Evolutionary conservation across 1,284 basidiomycete genomes (phyloP).

Genomic region (Pseudozyma sp.): DNA sequence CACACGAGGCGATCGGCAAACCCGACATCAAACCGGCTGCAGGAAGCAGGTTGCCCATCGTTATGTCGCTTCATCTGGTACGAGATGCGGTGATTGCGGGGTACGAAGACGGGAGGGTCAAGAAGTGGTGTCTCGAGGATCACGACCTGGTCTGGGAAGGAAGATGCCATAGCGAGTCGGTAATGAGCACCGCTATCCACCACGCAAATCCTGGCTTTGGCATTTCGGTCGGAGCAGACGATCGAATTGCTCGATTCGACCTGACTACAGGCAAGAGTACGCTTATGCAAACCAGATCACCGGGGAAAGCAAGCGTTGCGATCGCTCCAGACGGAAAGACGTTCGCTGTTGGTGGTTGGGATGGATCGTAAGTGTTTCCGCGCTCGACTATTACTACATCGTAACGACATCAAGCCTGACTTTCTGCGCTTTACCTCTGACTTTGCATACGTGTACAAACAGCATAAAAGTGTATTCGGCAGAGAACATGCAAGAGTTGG

Average conservation of each 20-base stretch:
- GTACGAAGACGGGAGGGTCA: constrained; percentile 83
- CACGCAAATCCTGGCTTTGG: not conserved
- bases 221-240: constrained; percentile 45
- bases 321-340: constrained; percentile 23
- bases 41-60: constrained; percentile 72
- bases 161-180: constrained; percentile 30
- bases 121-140: constrained; percentile 9
- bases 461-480: constrained; percentile 30
- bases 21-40: constrained; percentile 21
- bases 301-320: constrained; percentile 28
- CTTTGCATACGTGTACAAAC: not conserved
- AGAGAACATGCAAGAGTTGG: constrained; percentile 4
- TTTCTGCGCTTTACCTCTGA: not conserved
- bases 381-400: not conserved
- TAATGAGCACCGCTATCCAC: constrained; percentile 27
- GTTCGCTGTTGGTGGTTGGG: constrained; percentile 37
- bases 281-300: constrained; percentile 8
- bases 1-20: constrained; percentile 79
- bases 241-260: constrained; percentile 32
- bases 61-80: constrained; percentile 84
- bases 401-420: too few relatives aligned
- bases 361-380: constrained; percentile 36
- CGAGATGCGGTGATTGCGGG: constrained; percentile 73
- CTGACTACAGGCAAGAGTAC: constrained; percentile 1
- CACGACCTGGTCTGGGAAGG: constrained; percentile 13